Percentiles rank a stretch among this genome's conserved stretches.
Evolutionary conservation across 73 alveolate species (phyloP).

Genomic region (Symbiodinium pilosum): DNA sequence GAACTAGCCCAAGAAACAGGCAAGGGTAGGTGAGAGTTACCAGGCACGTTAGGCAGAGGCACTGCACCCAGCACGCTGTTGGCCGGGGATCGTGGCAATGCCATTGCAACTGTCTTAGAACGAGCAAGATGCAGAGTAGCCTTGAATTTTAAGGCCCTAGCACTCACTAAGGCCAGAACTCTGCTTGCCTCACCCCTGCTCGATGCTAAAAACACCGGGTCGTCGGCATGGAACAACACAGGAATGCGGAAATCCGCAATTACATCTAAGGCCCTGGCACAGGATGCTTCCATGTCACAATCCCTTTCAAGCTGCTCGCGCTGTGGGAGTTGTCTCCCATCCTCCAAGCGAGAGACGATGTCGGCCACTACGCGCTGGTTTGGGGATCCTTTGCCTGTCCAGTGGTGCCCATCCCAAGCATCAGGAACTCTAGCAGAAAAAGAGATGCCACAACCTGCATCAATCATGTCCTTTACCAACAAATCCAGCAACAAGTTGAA

Average conservation of each 20-base stretch:
- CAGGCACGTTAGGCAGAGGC: too few relatives aligned
- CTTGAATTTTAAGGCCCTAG: neutral
- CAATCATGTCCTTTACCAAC: neutral
- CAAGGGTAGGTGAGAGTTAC: too few relatives aligned
- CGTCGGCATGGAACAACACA: neutral
- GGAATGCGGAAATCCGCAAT: neutral
- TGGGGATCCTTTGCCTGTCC: neutral
- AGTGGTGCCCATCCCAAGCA: neutral
- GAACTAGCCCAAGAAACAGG: too few relatives aligned
- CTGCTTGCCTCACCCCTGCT: conserved; percentile 13
- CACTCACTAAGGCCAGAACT: neutral
- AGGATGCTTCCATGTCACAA: neutral
- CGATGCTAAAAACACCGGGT: conserved; percentile 14
- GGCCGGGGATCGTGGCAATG: too few relatives aligned
- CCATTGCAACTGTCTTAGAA: neutral
- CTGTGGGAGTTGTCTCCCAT: neutral
- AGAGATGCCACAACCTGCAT: neutral
- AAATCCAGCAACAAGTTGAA: conserved; percentile 3
- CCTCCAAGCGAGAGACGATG: neutral
- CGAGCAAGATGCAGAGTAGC: neutral
- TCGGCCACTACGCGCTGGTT: neutral
- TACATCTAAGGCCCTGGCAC: conserved; percentile 17
- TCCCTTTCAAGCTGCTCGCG: neutral
- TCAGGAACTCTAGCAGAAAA: neutral
- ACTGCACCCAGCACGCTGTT: too few relatives aligned